Base-by-base conservation (phyloP, 2,329 filamentous ascomycete genomes). In the Tolypocladium paradoxum region DNA sequence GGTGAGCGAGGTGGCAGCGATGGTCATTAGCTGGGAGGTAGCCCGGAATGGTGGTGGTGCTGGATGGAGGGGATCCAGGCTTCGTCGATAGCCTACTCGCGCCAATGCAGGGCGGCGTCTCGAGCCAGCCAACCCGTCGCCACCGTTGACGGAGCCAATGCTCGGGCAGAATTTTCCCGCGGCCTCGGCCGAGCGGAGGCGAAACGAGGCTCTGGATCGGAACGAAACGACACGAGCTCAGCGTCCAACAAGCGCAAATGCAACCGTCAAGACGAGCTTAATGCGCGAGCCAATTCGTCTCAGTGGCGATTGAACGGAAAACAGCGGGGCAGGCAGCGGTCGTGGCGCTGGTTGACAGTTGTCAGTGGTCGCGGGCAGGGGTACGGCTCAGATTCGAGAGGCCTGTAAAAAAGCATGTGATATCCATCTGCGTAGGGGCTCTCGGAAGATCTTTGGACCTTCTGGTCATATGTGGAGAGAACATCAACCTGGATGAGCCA, bases 291-390 rank as follows among this genome's bases (percentile, higher is more conserved):
- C 24, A 45, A 16, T 43, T 27, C 40, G 22, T 18, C 14, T 5
- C 40, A 6, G 47, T 37, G 48, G 48, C 48, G 48, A 49, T 27
- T 35, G 38, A 24, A 35, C 53, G 53, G 53, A 52, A 52, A 51
- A 35, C 36, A 45, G 50, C 53, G 53, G 53, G 49, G 43, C 50
- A 20, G 14, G 16, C 5, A 47, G 18, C 43, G 27, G 43, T 8
- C 22, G 22, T 46, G 43, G 40, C 40, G 24, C 22, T 14, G 14
- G 24, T 29, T 14, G 7, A 29, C 24, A n/a, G 5, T 16, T 12
- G 18, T n/a, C 27, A 9, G 40, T 45, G 22, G 24, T 7, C 40
- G 16, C 22, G 9, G n/a, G 34, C 48, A 49, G 35, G 48, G 48
- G 48, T 38, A 20, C 34, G n/a, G 14, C 20, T 14, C 27, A 46